Percentiles rank a stretch among this genome's conserved stretches.
phyloP scores from a whole-genome alignment of 1,139 yeast genomes.

The Tardiomyces digboiensis region DNA sequence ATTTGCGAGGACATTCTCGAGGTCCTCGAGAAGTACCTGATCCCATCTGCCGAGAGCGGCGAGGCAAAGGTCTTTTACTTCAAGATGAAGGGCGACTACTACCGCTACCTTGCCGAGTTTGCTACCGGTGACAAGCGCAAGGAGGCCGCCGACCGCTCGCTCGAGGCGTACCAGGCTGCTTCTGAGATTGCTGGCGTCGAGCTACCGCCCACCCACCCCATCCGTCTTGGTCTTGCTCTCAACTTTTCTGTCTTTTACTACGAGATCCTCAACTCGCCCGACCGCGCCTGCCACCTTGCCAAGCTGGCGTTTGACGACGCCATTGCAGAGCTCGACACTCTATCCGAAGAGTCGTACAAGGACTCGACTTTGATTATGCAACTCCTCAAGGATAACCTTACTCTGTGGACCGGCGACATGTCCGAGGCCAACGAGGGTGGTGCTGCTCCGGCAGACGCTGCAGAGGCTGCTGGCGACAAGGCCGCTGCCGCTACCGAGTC shows the following conservation, averaged over 20 bases:
- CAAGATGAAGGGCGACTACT: conserved; percentile 99
- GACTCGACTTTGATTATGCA: conserved; percentile 99
- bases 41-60: conserved; percentile 94
- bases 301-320: conserved; percentile 99
- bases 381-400: conserved; percentile 95
- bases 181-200: conserved; percentile 97
- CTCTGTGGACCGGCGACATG: conserved; percentile 59
- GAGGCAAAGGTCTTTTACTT: conserved; percentile 98
- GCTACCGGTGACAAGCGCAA: conserved; percentile 90
- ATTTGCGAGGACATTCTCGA: conserved; percentile 91
- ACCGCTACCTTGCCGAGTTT: conserved; percentile 97
- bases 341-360: conserved; percentile 96
- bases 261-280: conserved; percentile 97
- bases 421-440: conserved; percentile 14
- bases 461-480: conserved; percentile 2
- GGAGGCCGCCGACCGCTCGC: conserved; percentile 89
- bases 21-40: conserved; percentile 82
- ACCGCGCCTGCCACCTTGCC: conserved; percentile 98
- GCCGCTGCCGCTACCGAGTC: conserved; percentile 9
- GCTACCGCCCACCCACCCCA: conserved; percentile 98
- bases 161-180: conserved; percentile 94
- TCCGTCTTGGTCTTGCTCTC: conserved; percentile 95
- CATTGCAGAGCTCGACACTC: conserved; percentile 96
- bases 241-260: conserved; percentile 97
- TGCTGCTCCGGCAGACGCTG: conserved; percentile 6